phyloP scores from a whole-genome alignment of 2,329 filamentous ascomycete genomes.

The Bimuria novae-zelandiae region DNA sequence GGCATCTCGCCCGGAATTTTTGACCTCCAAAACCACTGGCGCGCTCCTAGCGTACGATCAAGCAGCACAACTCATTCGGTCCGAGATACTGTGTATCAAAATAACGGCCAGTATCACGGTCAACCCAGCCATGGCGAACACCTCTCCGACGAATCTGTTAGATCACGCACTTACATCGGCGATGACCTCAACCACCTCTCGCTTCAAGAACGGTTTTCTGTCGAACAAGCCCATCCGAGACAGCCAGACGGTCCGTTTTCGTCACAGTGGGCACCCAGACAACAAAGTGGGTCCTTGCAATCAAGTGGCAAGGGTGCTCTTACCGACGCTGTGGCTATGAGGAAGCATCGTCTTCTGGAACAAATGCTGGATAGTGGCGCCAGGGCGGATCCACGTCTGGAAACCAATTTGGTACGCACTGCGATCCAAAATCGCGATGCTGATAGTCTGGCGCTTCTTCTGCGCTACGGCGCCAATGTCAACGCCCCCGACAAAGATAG shows the following conservation, averaged over 20 bases:
- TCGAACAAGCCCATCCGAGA: slow-evolving; percentile 13
- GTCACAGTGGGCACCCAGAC: slow-evolving; percentile 26
- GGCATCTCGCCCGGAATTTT: slow-evolving; percentile 21
- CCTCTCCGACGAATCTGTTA: slow-evolving; percentile 25
- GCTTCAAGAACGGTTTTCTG: slow-evolving; percentile 27
- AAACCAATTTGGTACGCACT: slow-evolving; percentile 38
- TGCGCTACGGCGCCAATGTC: slow-evolving; percentile 37
- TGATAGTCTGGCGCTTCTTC: slow-evolving; percentile 33
- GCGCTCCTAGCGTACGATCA: slow-evolving; percentile 33
- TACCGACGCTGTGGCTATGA: slow-evolving; percentile 62
- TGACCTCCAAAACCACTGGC: slow-evolving; percentile 36
- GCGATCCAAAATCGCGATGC: slow-evolving; percentile 37
- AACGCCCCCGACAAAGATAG: slow-evolving; percentile 38
- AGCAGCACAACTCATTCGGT: slow-evolving; percentile 24
- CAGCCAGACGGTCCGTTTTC: slow-evolving; percentile 11
- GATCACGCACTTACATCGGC: slow-evolving; percentile 28
- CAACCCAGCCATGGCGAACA: slow-evolving; percentile 30
- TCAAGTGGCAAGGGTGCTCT: slow-evolving; percentile 45
- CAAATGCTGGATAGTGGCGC: slow-evolving; percentile 41
- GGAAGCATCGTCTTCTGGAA: slow-evolving; percentile 64
- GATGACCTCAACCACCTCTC: slow-evolving; percentile 30
- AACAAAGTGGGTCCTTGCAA: slow-evolving; percentile 30
- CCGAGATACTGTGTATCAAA: slow-evolving; percentile 33
- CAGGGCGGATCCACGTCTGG: slow-evolving; percentile 32
- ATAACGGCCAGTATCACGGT: slow-evolving; percentile 24